These are phyloP conservation scores for Populus simonii DNA, from an alignment of 345 rosid species.

Conservation along the genomic window DNA sequence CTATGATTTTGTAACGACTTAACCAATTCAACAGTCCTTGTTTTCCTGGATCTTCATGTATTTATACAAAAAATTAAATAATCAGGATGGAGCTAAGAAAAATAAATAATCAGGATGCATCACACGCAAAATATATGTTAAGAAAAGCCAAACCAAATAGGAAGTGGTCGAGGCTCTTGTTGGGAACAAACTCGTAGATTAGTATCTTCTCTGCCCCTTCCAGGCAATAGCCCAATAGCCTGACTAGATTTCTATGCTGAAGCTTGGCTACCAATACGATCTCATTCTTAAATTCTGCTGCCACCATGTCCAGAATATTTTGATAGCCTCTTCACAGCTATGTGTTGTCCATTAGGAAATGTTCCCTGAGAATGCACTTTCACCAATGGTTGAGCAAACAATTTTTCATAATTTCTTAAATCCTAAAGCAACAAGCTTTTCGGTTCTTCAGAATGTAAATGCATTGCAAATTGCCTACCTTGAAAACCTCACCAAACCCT, in stretches of 20 bases:
- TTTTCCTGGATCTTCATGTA: constrained; percentile 11
- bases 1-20: constrained; percentile 17
- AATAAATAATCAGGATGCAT: too few relatives aligned
- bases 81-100: too few relatives aligned
- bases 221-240: constrained; percentile 43
- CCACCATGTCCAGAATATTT: constrained; percentile 40
- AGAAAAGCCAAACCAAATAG: constrained; percentile 28
- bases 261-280: constrained; percentile 39
- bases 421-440: too few relatives aligned
- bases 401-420: background rate
- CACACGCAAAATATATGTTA: too few relatives aligned
- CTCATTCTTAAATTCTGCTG: constrained; percentile 49
- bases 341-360: constrained; percentile 28
- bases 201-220: constrained; percentile 46
- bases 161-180: constrained; percentile 43
- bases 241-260: constrained; percentile 50
- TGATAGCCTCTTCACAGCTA: constrained; percentile 53
- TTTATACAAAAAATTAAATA: too few relatives aligned
- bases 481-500: constrained; percentile 69
- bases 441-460: background rate
- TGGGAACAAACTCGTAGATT: constrained; percentile 48
- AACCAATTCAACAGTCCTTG: constrained; percentile 12
- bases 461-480: constrained; percentile 31
- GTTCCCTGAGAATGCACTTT: constrained; percentile 34
- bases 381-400: background rate